These are phyloP conservation scores for Tylopilus intermedius DNA, from an alignment of 768 basidiomycete genomes.

Conservation along the genomic window DNA sequence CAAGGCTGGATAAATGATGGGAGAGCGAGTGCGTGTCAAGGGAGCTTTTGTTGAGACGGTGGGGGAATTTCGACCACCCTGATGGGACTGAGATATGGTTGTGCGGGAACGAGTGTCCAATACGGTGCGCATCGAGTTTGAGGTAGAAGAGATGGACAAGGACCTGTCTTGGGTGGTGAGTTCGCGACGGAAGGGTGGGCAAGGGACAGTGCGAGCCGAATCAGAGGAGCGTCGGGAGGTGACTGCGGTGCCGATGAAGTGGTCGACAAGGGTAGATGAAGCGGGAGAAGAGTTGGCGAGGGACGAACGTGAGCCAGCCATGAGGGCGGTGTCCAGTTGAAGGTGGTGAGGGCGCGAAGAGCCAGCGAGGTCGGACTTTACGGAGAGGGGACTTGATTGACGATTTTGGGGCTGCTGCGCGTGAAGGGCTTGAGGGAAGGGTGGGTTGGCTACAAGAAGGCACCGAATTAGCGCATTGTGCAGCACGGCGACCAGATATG, in stretches of 20 bases:
- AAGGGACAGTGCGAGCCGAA: constrained; percentile 58
- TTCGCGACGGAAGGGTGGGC: constrained; percentile 50
- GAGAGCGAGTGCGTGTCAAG: constrained; percentile 47
- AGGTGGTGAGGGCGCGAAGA: constrained; percentile 44
- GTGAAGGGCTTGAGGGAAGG: constrained; percentile 23
- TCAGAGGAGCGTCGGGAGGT: constrained; percentile 63
- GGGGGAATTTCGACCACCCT: constrained; percentile 37
- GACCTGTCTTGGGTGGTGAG: constrained; percentile 63
- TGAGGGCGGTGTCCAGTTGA: constrained; percentile 53
- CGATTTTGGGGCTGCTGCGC: constrained; percentile 25
- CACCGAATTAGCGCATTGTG: constrained; percentile 25
- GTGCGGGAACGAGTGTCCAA: constrained; percentile 36
- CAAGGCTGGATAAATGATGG: constrained; percentile 91
- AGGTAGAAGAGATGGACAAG: constrained; percentile 70
- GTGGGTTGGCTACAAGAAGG: constrained; percentile 23
- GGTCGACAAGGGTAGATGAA: constrained; percentile 39
- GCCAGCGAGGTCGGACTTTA: constrained; percentile 36
- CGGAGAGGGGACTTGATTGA: constrained; percentile 35
- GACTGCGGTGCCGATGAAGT: constrained; percentile 16
- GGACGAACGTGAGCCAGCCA: constrained; percentile 39
- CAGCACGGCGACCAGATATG: constrained; percentile 25
- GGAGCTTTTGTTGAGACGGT: constrained; percentile 33
- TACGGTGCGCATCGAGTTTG: constrained; percentile 45
- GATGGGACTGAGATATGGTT: constrained; percentile 31
- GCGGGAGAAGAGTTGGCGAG: constrained; percentile 40